Evolutionary conservation across 108 stramenopile species (phyloP).

Genomic region (Aureococcus anophagefferens): DNA sequence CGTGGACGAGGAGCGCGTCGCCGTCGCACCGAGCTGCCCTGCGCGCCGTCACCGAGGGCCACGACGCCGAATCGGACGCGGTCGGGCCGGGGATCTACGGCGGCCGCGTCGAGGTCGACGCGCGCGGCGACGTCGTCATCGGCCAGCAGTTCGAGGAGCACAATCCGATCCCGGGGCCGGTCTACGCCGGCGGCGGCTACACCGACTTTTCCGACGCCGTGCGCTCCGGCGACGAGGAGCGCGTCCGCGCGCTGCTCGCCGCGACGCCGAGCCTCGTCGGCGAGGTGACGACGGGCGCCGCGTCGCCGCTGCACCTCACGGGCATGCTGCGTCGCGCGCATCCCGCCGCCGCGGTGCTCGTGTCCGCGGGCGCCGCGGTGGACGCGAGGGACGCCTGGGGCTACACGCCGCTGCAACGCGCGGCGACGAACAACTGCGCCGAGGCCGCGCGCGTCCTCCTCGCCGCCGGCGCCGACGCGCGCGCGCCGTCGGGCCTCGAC

Average conservation of each 20-base stretch:
- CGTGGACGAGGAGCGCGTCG: too few relatives aligned
- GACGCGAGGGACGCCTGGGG: constrained; percentile 1
- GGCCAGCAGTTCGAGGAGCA: constrained; percentile 3
- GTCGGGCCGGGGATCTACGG: constrained; percentile 6
- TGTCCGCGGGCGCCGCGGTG: not conserved
- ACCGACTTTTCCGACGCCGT: not conserved
- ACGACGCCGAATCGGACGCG: not conserved
- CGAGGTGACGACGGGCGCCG: not conserved
- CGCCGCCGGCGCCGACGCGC: not conserved
- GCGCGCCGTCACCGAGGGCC: constrained; percentile 1
- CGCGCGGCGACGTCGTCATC: not conserved
- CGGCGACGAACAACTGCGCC: not conserved
- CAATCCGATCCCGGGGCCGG: not conserved
- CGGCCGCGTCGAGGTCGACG: not conserved
- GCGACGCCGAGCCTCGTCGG: not conserved
- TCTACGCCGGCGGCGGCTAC: constrained; percentile 7
- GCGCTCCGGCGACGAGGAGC: not conserved
- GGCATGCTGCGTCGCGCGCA: not conserved
- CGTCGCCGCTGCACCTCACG: not conserved
- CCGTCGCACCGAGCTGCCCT: too few relatives aligned
- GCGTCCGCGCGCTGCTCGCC: not conserved
- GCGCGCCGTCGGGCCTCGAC: not conserved
- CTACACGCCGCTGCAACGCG: not conserved
- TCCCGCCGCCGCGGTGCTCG: not conserved
- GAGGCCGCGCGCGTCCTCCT: not conserved